Base-by-base conservation (phyloP, 805 yeast genomes). In the Zygosaccharomyces pseudorouxii region DNA sequence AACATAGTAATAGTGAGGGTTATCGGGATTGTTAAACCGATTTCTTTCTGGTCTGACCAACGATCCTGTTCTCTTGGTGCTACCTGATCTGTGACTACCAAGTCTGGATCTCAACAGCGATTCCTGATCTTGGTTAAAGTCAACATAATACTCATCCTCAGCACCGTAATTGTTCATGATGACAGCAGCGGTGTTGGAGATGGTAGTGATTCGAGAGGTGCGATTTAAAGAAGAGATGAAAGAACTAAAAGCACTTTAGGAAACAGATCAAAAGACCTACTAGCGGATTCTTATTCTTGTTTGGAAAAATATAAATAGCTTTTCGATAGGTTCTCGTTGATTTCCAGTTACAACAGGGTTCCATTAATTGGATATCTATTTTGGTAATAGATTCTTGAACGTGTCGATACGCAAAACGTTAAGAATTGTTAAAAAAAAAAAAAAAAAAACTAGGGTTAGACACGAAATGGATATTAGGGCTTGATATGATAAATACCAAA, bases 11-110 rank as follows among this genome's bases (percentile, higher is more conserved):
- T 75, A 86, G 49, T 83, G 80, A 2, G 92, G 93, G 63, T 86
- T 86, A 46, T 75, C 76, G n/a, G 78, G 80, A 57, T 80, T 75
- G 53, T 80, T 76, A 46, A 77, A 62, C 42, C 81, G 70, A 35
- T 85, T 81, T 56, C 98, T 79, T 61, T 92, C 98, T 3, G 95
- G 95, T 52, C 88, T 77, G 28, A 92, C 85, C 52, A 92, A 71
- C 0, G 97, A 86, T 56, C 80, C 62, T 60, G 65, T 58, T 61
- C 71, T 42, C 53, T 59, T 42, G 46, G 65, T 58, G 12, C 51
- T 45, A 8, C 47, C 55, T 1, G 60, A 52, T 28, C 45, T 48
- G 18, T 22, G 23, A 3, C 52, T 47, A 16, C 49, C 49, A 18
- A 45, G 51, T 38, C 64, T 53, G 1, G 62, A 48, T 6, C 60